Evolutionary conservation across 2,329 filamentous ascomycete species (phyloP), one percentile per base, ranked within the genome.

Genomic region (Aspergillus costaricaensis): DNA sequence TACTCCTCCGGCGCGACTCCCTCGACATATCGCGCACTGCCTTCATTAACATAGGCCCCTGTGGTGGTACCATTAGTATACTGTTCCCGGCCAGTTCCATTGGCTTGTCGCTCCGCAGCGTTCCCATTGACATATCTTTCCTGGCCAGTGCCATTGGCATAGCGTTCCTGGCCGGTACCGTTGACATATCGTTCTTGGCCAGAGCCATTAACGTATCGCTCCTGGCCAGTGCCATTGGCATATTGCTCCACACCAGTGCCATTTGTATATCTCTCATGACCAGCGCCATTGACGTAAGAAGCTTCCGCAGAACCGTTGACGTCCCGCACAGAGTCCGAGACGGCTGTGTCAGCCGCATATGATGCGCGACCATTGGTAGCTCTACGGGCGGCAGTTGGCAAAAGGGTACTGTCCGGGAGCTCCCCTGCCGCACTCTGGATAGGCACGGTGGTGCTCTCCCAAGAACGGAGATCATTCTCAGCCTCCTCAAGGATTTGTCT

Each of bases 401-500:
- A 73, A 23, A 77, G 65, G 38, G 75, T 76, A 6, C 72, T 74
- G 4, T 70, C 57, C 23, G 82, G 82, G 39, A 86, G 71, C 27
- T 77, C 77, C 9, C 78, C 80, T 6, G 82, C 80, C 3, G 79
- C 74, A 6, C 79, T 81, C 15, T 76, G 72, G 57, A 89, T 81
- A 2, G 85, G 83, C 65, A 86, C 83, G 12, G 85, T 70, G 25
- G 77, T 79, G 27, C 84, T 77, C 58, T 81, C 77, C 91, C 94
- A 98, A 43, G 86, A 84, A 57, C 88, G 86, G 62, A 99, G 86
- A 68, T 96, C 91, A 57, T 91, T 89, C 77, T 99, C 95, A 44
- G 92, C 93, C 64, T 97, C 93, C 70, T 96, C 95, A 25, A 99
- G 85, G 49, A 98, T 86, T 74, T 96, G 90, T 56, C 92, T 88